Base-by-base conservation (phyloP, 108 stramenopile genomes). In the Skeletonema costatum region DNA sequence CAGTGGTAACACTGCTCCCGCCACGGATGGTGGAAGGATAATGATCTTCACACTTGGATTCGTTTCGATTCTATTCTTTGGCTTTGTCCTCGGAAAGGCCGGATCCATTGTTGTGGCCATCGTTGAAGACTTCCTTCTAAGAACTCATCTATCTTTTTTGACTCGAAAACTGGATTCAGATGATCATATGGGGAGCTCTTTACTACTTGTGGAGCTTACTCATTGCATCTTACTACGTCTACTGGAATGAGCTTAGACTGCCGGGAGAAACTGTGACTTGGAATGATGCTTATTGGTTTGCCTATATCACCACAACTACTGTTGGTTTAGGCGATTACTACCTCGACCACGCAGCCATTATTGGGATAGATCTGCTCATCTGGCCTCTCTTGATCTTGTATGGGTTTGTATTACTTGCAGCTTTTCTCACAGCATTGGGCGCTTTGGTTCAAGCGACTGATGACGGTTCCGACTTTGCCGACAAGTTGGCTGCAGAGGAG, bases 291-390 rank as follows among this genome's bases (percentile, higher is more conserved):
- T 81, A 74, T 21, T 88, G 87, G 87, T 88, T 75, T 67, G 63
- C 74, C 5, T 86, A 62, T 41, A 67, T 88, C 32, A 73, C 74
- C 19, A 81, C 71, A 5, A 81, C 86, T 17, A 87, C 86, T 8
- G 75, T 87, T 2, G 86, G 86, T 25, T 65, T 87, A 16, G 86
- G 86, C 13, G 86, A 87, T 62, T 81, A 74, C 32, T 84, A 66
- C 71, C 58, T 84, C 21, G 73, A 77, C 6, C 86, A 83, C 2
- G 85, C 83, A 71, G 80, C 66, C 19, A 60, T 84, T 9, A 33
- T 84, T 33, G 41, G 38, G 0, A n/a, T 30, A n/a, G 88, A 66
- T 66, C 44, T 66, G 16, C 53, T 66, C 25, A 4, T 66, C 12
- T 66, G 66, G 67, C 67, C 73, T 13, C 67, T 73, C 17, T 66